Conservation (phyloP, 2,329 filamentous ascomycete species). For the Rhexocercosporidium sp. region DNA sequence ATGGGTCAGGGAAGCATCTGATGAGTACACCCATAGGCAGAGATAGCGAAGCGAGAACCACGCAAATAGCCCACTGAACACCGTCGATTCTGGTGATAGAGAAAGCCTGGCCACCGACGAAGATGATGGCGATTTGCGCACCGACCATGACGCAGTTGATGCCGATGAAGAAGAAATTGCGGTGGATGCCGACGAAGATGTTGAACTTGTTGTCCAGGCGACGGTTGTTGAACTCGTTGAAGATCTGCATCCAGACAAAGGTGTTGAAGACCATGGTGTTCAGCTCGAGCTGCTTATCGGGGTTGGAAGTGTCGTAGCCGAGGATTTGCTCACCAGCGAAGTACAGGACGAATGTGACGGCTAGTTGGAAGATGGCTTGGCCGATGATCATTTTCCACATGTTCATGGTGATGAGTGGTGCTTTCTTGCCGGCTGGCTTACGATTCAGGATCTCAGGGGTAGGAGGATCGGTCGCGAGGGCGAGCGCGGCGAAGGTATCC, state of each 20-base stretch:
- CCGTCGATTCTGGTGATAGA: slow-evolving; percentile 64
- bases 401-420: slow-evolving; percentile 78
- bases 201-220: slow-evolving; percentile 95
- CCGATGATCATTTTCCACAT: slow-evolving; percentile 99
- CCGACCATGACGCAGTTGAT: slow-evolving; percentile 89
- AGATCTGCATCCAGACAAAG: slow-evolving; percentile 99
- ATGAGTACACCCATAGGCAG: slow-evolving; percentile 69
- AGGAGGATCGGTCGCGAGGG: slow-evolving; percentile 75
- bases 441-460: slow-evolving; percentile 69
- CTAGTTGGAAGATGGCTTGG: slow-evolving; percentile 87
- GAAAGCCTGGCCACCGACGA: slow-evolving; percentile 83
- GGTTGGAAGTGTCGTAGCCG: slow-evolving; percentile 54
- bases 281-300: slow-evolving; percentile 66
- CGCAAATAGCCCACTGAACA: slow-evolving; percentile 85
- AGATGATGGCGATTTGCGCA: slow-evolving; percentile 88
- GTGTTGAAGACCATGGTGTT: slow-evolving; percentile 83
- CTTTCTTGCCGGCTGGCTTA: slow-evolving; percentile 75
- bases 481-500: slow-evolving; percentile 81
- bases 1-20: slow-evolving; percentile 11
- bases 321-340: slow-evolving; percentile 71
- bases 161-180: slow-evolving; percentile 86
- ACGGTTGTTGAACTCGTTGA: slow-evolving; percentile 89
- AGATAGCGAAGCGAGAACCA: slow-evolving; percentile 83
- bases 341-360: slow-evolving; percentile 79
- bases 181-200: slow-evolving; percentile 85